Conservation (phyloP, 2,329 filamentous ascomycete genomes). For the Neofusicoccum kwambonambiense region DNA sequence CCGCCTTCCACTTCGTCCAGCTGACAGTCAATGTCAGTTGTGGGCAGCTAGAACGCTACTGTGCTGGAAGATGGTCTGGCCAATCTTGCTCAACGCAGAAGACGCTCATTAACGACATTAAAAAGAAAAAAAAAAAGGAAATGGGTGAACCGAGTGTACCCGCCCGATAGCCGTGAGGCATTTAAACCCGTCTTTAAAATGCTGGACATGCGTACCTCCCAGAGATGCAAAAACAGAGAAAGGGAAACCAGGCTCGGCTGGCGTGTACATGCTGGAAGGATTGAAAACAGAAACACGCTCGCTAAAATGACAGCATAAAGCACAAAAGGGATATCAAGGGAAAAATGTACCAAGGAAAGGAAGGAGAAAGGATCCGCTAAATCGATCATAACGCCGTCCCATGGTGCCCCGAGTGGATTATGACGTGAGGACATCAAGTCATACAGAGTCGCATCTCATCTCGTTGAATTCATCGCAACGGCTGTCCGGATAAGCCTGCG, state of each 20-base stretch:
- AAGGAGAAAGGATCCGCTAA: slow-evolving; percentile 41
- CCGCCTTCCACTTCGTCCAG: slow-evolving; percentile 37
- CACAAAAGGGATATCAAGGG: slow-evolving; percentile 45
- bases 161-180: slow-evolving; percentile 46
- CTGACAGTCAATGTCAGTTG: slow-evolving; percentile 40
- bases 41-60: slow-evolving; percentile 32
- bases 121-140: slow-evolving; percentile 33
- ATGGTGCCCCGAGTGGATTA: slow-evolving; percentile 38
- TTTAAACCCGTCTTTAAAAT: slow-evolving; percentile 41
- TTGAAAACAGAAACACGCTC: slow-evolving; percentile 40
- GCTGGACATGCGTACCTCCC: slow-evolving; percentile 46
- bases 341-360: slow-evolving; percentile 38
- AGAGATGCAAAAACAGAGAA: slow-evolving; percentile 39
- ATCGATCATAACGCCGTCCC: slow-evolving; percentile 55
- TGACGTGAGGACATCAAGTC: slow-evolving; percentile 45
- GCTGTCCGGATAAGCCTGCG: slow-evolving; percentile 41
- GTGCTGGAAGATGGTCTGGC: slow-evolving; percentile 38
- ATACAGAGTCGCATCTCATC: slow-evolving; percentile 41
- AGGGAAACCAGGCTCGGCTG: slow-evolving; percentile 35
- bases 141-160: slow-evolving; percentile 36
- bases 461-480: slow-evolving; percentile 34
- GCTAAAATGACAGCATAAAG: slow-evolving; percentile 45
- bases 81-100: slow-evolving; percentile 26
- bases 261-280: slow-evolving; percentile 30
- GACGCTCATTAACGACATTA: slow-evolving; percentile 41